Percentiles rank a stretch among this genome's conserved stretches.
These are phyloP conservation scores for Ogataea saltuana DNA, from an alignment of 805 yeast species.

Conservation along the genomic window DNA sequence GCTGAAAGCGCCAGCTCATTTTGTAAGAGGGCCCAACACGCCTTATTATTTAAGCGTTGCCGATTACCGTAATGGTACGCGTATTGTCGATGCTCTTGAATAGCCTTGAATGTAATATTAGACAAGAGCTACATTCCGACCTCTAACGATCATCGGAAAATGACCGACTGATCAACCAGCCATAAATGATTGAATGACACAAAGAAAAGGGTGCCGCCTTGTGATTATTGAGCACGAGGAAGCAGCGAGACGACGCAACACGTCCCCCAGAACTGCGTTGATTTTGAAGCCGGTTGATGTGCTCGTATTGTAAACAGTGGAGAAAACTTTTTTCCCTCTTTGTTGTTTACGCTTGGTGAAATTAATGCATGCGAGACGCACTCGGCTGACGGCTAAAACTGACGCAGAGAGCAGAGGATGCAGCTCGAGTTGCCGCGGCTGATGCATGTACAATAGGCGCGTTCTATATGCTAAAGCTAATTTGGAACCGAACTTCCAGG, in stretches of 20 bases:
- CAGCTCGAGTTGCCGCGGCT: neutral
- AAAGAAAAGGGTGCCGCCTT: too few relatives aligned
- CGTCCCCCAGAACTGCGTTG: neutral
- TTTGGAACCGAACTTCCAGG: constrained; percentile 2
- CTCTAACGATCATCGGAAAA: too few relatives aligned
- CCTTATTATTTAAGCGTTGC: too few relatives aligned
- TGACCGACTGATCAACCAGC: too few relatives aligned
- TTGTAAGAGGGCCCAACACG: too few relatives aligned
- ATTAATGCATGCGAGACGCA: constrained; percentile 1
- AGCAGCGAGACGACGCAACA: neutral
- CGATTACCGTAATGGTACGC: too few relatives aligned
- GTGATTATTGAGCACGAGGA: too few relatives aligned
- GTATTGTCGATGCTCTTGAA: too few relatives aligned
- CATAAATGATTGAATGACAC: too few relatives aligned
- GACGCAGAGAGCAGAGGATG: neutral
- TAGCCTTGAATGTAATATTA: too few relatives aligned
- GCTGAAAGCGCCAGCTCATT: too few relatives aligned
- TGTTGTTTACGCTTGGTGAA: neutral
- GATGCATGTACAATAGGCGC: constrained; percentile 1
- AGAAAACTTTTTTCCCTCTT: neutral
- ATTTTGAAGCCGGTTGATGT: neutral
- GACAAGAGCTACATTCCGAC: too few relatives aligned
- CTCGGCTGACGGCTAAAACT: constrained; percentile 3
- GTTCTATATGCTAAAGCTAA: neutral
- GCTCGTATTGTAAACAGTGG: neutral